Conservation (phyloP, 441 rosid species). For the Bocquillonia castaneifolia region DNA sequence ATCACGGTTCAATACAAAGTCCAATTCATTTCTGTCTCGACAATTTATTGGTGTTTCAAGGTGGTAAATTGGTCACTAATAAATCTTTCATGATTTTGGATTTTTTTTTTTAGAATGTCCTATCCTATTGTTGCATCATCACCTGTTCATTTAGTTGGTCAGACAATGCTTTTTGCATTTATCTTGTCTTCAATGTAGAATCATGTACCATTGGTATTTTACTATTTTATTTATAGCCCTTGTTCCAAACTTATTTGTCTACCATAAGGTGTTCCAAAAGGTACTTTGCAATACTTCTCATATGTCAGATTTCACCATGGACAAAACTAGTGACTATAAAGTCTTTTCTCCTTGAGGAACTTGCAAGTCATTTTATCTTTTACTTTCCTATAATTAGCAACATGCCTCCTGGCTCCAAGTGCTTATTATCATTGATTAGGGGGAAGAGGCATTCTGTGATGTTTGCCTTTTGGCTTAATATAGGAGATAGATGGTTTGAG, state of each 20-base stretch:
- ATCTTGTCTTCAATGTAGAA: not conserved
- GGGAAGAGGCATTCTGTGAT: not conserved
- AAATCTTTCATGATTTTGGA: no score
- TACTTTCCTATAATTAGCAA: not conserved
- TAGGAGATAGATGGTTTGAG: constrained; percentile 77
- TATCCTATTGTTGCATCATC: not conserved
- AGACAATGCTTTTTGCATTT: no score
- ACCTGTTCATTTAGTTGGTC: no score
- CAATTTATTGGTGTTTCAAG: not conserved
- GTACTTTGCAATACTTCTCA: not conserved
- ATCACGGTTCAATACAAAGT: not conserved
- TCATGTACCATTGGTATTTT: not conserved
- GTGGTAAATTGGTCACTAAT: not conserved
- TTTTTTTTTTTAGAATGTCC: no score
- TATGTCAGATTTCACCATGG: not conserved
- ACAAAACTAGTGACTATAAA: not conserved
- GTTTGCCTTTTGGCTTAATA: constrained; percentile 10
- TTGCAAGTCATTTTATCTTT: not conserved
- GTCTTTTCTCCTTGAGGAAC: not conserved
- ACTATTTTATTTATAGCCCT: not conserved
- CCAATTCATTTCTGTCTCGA: not conserved
- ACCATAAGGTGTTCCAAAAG: not conserved
- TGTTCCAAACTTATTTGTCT: not conserved
- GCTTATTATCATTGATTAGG: not conserved
- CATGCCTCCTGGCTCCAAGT: not conserved